A percentile compares a stretch with the other conserved stretches of the same genome.
Conservation (phyloP, 1,284 basidiomycete species). For the Serendipita sp. region DNA sequence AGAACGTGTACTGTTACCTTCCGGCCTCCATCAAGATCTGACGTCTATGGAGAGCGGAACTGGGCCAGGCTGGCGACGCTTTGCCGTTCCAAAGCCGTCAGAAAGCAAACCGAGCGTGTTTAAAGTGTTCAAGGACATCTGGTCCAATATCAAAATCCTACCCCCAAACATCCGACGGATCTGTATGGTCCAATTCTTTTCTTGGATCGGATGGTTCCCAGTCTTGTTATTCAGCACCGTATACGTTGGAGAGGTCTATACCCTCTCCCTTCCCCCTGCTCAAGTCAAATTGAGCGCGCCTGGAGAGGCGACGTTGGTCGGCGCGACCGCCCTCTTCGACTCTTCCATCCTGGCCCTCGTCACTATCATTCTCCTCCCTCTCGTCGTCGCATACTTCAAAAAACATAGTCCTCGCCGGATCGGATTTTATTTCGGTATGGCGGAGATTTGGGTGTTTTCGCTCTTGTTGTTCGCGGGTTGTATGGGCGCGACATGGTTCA, state of each 20-base stretch:
- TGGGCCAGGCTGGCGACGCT: conserved; percentile 10
- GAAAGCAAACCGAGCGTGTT: not conserved
- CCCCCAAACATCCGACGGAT: conserved; percentile 69
- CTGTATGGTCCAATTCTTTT: conserved; percentile 77
- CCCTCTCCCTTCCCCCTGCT: conserved; percentile 22
- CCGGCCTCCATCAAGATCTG: not conserved
- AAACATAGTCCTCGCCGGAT: conserved; percentile 10
- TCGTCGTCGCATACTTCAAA: conserved; percentile 21
- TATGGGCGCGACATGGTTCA: conserved; percentile 65
- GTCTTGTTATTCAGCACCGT: conserved; percentile 76
- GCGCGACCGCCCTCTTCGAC: conserved; percentile 33
- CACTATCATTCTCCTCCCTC: conserved; percentile 30
- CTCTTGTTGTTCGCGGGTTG: conserved; percentile 53
- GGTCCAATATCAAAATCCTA: conserved; percentile 50
- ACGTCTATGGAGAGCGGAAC: conserved; percentile 6
- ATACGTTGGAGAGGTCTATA: conserved; percentile 80
- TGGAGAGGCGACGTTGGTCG: conserved; percentile 31
- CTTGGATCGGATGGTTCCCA: conserved; percentile 81
- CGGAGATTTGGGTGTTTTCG: conserved; percentile 61
- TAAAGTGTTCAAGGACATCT: conserved; percentile 44
- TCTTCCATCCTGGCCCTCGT: conserved; percentile 31
- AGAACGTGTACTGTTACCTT: conserved; percentile 56
- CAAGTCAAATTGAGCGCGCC: conserved; percentile 19
- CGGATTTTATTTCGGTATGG: conserved; percentile 23
- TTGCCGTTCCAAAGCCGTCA: not conserved